Evolutionary conservation across 306 rosid species (phyloP).

Genomic region (Rosa rugosa): DNA sequence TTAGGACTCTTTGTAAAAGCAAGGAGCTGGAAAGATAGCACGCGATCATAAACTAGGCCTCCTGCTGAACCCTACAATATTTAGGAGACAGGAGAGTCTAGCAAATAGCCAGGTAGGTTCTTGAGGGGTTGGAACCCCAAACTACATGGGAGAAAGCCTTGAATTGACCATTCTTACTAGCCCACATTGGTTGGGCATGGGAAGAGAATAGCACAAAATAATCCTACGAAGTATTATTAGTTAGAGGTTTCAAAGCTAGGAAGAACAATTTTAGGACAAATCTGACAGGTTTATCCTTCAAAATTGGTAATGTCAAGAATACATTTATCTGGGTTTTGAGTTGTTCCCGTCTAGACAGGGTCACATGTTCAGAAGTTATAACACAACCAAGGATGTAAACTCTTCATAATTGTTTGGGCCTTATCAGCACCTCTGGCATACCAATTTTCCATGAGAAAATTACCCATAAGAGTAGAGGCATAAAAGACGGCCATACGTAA

Average conservation of each 20-base stretch:
- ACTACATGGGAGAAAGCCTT: background rate
- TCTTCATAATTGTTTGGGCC: background rate
- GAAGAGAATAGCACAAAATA: too few species aligned
- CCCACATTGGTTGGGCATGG: too few species aligned
- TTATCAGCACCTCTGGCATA: background rate
- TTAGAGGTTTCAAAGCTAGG: background rate
- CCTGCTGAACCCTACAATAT: background rate
- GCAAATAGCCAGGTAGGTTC: background rate
- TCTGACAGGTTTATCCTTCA: background rate
- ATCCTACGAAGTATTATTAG: background rate
- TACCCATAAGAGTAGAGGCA: background rate
- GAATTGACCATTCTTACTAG: background rate
- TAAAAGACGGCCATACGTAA: background rate
- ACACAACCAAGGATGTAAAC: background rate
- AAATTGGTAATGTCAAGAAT: background rate
- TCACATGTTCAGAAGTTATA: background rate
- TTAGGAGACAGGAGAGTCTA: background rate
- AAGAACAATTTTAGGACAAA: too few species aligned
- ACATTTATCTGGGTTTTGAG: too few species aligned
- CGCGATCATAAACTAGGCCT: conserved; percentile 44
- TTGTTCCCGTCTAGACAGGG: too few species aligned
- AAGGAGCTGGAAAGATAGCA: conserved; percentile 83
- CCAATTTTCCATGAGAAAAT: background rate
- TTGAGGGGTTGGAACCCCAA: background rate
- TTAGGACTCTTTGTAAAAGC: conserved; percentile 79